Conservation (phyloP, 225 moss, liverwort and hornwort species). For the Straminergon stramineum region DNA sequence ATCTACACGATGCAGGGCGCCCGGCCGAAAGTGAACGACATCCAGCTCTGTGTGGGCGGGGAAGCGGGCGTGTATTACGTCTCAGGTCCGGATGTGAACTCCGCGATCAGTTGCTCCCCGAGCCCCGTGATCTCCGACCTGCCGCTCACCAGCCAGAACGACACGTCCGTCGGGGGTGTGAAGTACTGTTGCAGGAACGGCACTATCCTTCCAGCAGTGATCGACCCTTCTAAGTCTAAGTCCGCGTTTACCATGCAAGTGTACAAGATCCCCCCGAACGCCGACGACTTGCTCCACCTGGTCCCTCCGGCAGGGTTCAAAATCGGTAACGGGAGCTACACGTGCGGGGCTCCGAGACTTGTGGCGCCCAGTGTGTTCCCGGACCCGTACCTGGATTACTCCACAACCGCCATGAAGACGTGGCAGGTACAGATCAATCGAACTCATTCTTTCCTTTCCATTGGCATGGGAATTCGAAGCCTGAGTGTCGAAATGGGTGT, state of each 20-base stretch:
- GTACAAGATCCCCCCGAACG: constrained; percentile 13
- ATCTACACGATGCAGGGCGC: constrained; percentile 57
- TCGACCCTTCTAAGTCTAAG: constrained; percentile 55
- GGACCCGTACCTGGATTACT: constrained; percentile 12
- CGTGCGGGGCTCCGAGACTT: constrained; percentile 38
- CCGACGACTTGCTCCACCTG: not conserved
- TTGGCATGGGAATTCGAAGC: not conserved
- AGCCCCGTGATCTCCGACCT: constrained; percentile 65
- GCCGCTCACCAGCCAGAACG: constrained; percentile 13
- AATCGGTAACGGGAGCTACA: constrained; percentile 28
- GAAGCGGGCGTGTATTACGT: constrained; percentile 12
- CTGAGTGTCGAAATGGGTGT: not conserved
- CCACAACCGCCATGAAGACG: constrained; percentile 33
- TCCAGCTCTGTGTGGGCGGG: constrained; percentile 37
- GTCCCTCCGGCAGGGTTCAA: constrained; percentile 42
- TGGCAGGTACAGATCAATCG: constrained; percentile 41
- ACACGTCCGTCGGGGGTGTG: constrained; percentile 21
- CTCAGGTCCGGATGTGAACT: constrained; percentile 17
- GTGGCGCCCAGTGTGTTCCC: constrained; percentile 41
- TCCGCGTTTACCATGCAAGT: constrained; percentile 56
- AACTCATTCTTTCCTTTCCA: not conserved
- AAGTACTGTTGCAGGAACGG: constrained; percentile 74
- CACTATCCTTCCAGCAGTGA: constrained; percentile 43
- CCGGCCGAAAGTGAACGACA: constrained; percentile 38
- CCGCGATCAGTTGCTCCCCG: constrained; percentile 45